Percentiles rank a stretch among this genome's conserved stretches.
phyloP scores from a whole-genome alignment of 75 land plant species.

The Sequoia sempervirens region DNA sequence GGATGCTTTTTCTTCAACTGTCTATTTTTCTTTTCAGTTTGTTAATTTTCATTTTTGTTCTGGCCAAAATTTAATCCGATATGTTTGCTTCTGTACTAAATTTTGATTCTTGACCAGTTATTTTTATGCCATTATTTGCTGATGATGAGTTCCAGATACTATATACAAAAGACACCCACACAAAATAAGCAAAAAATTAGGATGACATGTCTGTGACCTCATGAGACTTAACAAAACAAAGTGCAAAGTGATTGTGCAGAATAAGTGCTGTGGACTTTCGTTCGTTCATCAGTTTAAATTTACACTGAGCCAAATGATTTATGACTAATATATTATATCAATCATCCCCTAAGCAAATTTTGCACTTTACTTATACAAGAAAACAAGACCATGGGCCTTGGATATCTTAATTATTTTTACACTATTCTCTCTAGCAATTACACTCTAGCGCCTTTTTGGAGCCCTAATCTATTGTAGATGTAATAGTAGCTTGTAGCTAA shows the following conservation, averaged over 20 bases:
- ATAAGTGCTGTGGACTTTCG: neutral
- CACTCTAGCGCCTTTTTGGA: neutral
- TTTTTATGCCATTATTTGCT: neutral
- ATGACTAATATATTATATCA: no score
- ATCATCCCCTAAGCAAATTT: no score
- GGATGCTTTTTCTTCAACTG: neutral
- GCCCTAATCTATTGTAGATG: neutral
- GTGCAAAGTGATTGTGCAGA: neutral
- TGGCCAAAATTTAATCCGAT: neutral
- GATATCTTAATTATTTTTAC: neutral
- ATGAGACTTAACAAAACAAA: neutral
- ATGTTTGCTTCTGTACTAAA: neutral
- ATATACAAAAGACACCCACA: no score
- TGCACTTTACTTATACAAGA: no score
- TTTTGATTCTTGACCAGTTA: neutral
- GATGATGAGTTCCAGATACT: neutral
- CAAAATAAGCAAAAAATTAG: neutral
- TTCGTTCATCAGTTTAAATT: neutral
- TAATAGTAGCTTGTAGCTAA: no score
- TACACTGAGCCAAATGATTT: neutral
- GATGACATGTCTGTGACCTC: neutral
- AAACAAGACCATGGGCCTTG: neutral
- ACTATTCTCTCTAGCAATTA: neutral
- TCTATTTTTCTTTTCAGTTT: neutral
- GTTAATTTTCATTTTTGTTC: neutral